Conservation (phyloP, 2,329 filamentous ascomycete genomes). For the Alternaria longipes region DNA sequence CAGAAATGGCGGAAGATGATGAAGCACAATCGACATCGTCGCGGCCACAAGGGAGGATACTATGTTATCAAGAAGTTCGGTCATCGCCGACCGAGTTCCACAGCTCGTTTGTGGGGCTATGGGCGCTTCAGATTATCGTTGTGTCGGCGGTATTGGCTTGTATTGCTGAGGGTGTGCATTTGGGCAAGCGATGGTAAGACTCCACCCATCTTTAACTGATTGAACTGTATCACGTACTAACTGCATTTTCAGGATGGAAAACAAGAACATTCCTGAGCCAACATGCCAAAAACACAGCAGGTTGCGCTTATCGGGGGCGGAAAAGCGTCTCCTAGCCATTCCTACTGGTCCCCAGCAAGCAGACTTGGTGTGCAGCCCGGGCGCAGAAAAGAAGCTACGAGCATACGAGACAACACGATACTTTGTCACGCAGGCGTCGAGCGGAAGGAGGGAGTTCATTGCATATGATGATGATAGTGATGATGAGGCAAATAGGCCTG, state of each 20-base stretch:
- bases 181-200: slow-evolving; percentile 32
- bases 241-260: slow-evolving; percentile 10
- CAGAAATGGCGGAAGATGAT: not conserved
- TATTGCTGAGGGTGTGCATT: slow-evolving; percentile 36
- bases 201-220: not conserved
- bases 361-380: slow-evolving; percentile 28
- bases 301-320: slow-evolving; percentile 33
- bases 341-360: not conserved
- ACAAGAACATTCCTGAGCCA: not conserved
- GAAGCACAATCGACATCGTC: slow-evolving; percentile 12
- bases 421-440: slow-evolving; percentile 25
- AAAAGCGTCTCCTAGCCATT: slow-evolving; percentile 35
- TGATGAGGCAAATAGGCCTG: slow-evolving; percentile 44
- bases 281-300: not conserved
- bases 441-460: slow-evolving; percentile 33
- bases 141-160: slow-evolving; percentile 39
- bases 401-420: slow-evolving; percentile 32
- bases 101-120: slow-evolving; percentile 35
- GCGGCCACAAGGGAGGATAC: slow-evolving; percentile 26
- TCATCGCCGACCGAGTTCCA: slow-evolving; percentile 29
- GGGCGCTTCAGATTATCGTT: slow-evolving; percentile 39
- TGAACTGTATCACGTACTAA: not conserved
- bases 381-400: slow-evolving; percentile 38
- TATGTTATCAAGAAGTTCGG: slow-evolving; percentile 20
- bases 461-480: slow-evolving; percentile 44